Conservation (phyloP, 2,329 filamentous ascomycete genomes). For the Phialophora macrospora region DNA sequence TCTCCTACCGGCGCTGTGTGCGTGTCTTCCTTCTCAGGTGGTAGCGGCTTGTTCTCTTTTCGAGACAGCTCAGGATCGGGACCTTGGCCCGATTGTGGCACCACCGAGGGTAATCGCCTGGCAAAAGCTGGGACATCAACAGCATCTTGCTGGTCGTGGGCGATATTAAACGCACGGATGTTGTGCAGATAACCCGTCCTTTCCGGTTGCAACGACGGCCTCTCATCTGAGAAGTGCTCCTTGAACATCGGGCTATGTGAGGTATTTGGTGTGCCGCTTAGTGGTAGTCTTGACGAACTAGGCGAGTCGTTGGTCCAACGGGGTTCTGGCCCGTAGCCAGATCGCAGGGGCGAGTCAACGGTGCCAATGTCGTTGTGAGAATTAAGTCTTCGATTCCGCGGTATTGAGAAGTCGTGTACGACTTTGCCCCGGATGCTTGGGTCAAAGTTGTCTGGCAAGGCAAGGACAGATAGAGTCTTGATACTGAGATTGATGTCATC, state of each 20-base stretch:
- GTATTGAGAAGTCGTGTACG: conserved; percentile 69
- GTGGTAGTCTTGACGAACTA: conserved; percentile 8
- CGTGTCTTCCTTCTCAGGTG: conserved; percentile 21
- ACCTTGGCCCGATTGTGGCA: conserved; percentile 25
- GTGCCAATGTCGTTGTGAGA: conserved; percentile 37
- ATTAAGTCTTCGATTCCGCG: conserved; percentile 55
- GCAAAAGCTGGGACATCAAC: conserved; percentile 51
- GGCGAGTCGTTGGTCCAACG: conserved; percentile 17
- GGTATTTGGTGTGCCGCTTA: conserved; percentile 22
- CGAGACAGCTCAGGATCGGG: background rate
- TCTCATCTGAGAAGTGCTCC: conserved; percentile 64
- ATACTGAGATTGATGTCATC: conserved; percentile 59
- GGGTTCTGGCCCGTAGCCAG: conserved; percentile 22
- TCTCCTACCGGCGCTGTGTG: conserved; percentile 16
- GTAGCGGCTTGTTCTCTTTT: conserved; percentile 19
- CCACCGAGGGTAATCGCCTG: conserved; percentile 47
- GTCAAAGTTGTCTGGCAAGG: conserved; percentile 65
- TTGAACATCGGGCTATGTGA: conserved; percentile 63
- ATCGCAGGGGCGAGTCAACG: conserved; percentile 26
- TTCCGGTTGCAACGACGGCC: conserved; percentile 48
- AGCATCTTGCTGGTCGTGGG: conserved; percentile 42
- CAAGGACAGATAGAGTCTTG: conserved; percentile 53
- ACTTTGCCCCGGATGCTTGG: conserved; percentile 67
- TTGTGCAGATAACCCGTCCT: conserved; percentile 52
- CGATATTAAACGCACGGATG: conserved; percentile 43